Percentiles rank a stretch among this genome's conserved stretches.
Evolutionary conservation across 75 land plant genomes (phyloP).

Genomic region (Selaginella tamariscina): DNA sequence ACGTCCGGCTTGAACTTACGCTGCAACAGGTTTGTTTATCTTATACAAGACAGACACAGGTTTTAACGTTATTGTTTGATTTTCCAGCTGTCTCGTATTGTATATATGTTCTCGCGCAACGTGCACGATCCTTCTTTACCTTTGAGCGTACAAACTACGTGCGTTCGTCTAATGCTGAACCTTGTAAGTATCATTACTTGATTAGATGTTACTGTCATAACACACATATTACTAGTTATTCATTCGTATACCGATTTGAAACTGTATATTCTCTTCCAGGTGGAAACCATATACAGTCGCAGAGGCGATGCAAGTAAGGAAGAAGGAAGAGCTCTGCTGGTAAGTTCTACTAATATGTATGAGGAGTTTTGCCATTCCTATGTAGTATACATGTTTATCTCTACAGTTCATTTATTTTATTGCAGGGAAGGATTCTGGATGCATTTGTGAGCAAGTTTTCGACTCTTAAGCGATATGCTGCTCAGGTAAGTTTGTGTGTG

Average conservation of each 20-base stretch:
- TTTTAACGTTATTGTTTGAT: background rate
- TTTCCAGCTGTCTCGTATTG: constrained; percentile 82
- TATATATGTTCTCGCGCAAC: constrained; percentile 92
- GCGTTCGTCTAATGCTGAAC: constrained; percentile 97
- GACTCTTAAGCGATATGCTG: constrained; percentile 73
- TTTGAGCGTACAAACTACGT: constrained; percentile 88
- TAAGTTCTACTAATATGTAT: constrained; percentile 26
- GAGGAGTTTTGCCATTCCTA: no score
- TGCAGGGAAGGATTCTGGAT: constrained; percentile 92
- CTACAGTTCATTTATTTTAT: background rate
- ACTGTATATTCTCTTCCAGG: constrained; percentile 32
- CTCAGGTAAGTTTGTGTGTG: constrained; percentile 52
- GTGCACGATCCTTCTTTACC: constrained; percentile 95
- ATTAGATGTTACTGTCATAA: no score
- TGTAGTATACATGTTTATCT: no score
- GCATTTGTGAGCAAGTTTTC: constrained; percentile 98
- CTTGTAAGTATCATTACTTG: constrained; percentile 62
- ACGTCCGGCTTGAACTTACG: constrained; percentile 77
- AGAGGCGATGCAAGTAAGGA: constrained; percentile 80
- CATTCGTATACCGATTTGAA: no score
- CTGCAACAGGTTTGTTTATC: constrained; percentile 58
- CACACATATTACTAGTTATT: no score
- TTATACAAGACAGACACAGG: background rate
- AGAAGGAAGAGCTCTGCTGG: constrained; percentile 84
- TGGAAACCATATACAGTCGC: constrained; percentile 87